Percentiles rank a stretch among this genome's conserved stretches.
Evolutionary conservation across 2,329 filamentous ascomycete genomes (phyloP).

Genomic region (Neopestalotiopsis sp.): DNA sequence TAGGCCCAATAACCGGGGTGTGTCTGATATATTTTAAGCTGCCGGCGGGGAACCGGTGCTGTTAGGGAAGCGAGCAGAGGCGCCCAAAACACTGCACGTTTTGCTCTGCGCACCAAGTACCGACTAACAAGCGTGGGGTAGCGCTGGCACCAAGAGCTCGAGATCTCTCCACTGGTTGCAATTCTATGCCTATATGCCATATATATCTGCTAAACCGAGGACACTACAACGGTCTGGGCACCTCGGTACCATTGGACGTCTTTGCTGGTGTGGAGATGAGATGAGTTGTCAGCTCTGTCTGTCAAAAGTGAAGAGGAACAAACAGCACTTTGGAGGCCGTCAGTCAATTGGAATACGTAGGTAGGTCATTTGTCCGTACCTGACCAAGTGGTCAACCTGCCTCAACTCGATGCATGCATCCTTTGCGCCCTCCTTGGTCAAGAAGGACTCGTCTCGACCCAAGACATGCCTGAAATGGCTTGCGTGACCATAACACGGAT

Average conservation of each 20-base stretch:
- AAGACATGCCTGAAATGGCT: background rate
- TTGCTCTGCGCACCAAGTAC: background rate
- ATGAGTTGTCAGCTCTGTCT: background rate
- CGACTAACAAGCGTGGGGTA: background rate
- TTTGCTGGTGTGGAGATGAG: background rate
- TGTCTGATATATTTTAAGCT: background rate
- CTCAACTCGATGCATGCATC: background rate
- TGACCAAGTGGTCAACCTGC: no score
- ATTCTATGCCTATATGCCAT: background rate
- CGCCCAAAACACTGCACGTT: background rate
- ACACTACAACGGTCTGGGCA: background rate
- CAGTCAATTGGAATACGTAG: no score
- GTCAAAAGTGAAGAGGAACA: no score
- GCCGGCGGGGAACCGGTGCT: background rate
- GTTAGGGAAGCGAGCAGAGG: background rate
- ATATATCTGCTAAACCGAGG: background rate
- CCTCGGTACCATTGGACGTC: background rate
- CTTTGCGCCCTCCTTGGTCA: background rate
- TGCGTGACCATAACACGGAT: background rate
- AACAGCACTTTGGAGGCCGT: no score
- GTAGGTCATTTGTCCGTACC: no score
- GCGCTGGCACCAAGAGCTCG: background rate
- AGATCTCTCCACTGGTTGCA: background rate
- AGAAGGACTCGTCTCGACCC: background rate
- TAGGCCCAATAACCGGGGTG: constrained; percentile 2